These are phyloP conservation scores for Rostrohypoxylon terebratum DNA, from an alignment of 495 filamentous ascomycete genomes.

Conservation along the genomic window DNA sequence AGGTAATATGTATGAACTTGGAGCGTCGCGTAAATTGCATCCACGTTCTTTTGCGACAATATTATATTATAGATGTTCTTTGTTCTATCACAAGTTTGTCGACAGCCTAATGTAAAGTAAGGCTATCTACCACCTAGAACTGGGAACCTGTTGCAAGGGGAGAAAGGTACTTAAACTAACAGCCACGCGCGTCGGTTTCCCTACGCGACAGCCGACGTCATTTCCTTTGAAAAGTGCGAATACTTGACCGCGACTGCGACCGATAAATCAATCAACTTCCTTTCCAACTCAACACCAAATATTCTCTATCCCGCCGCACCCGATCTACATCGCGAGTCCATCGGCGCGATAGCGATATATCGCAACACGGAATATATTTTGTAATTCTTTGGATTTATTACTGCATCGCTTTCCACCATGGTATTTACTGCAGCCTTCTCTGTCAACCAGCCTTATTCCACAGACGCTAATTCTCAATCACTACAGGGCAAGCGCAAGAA, in stretches of 20 bases:
- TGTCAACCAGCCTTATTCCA: neutral
- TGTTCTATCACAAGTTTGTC: neutral
- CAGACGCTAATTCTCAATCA: conserved; percentile 9
- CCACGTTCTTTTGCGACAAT: neutral
- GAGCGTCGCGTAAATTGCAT: neutral
- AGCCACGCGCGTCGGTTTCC: conserved; percentile 2
- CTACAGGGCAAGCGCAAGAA: conserved; percentile 94
- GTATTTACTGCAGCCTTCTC: neutral
- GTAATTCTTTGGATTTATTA: neutral
- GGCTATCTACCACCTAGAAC: neutral
- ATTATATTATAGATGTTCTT: neutral
- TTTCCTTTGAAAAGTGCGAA: conserved; percentile 4
- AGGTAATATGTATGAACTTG: no score
- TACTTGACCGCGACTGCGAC: neutral
- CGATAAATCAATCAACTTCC: neutral
- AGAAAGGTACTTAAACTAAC: neutral
- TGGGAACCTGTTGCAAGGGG: neutral
- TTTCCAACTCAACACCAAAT: neutral
- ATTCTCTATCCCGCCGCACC: neutral
- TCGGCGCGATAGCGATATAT: neutral
- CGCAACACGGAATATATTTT: neutral
- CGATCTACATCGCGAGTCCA: neutral
- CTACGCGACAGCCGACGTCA: conserved; percentile 16
- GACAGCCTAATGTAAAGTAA: conserved; percentile 4
- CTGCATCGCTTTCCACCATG: neutral